Evolutionary conservation across 1,284 basidiomycete species (phyloP).

Genomic region (Melampsora americana): DNA sequence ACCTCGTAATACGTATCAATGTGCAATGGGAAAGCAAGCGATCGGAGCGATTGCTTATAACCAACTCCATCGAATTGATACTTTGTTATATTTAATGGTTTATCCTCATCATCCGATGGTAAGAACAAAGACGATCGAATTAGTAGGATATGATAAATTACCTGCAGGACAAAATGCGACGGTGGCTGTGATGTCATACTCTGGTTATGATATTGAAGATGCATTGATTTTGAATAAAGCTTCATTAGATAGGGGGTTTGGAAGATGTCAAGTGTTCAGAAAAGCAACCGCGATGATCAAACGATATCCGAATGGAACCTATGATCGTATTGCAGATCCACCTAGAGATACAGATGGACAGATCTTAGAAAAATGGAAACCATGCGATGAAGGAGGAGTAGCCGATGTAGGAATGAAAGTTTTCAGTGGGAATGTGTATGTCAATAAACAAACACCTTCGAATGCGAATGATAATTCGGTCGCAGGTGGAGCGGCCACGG

Average conservation of each 20-base stretch:
- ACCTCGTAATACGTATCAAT: constrained; percentile 97
- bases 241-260: constrained; percentile 93
- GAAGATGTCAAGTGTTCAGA: constrained; percentile 91
- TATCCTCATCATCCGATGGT: constrained; percentile 99
- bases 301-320: constrained; percentile 94
- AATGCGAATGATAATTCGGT: constrained; percentile 68
- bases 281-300: constrained; percentile 92
- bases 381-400: constrained; percentile 86
- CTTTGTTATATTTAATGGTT: constrained; percentile 95
- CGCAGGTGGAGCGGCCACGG: constrained; percentile 56
- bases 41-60: constrained; percentile 99
- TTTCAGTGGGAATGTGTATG: constrained; percentile 86
- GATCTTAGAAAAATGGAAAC: constrained; percentile 74
- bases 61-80: constrained; percentile 96
- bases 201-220: constrained; percentile 99
- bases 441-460: constrained; percentile 93
- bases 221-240: constrained; percentile 96
- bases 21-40: constrained; percentile 99
- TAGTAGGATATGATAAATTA: constrained; percentile 92
- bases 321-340: constrained; percentile 89
- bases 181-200: constrained; percentile 98
- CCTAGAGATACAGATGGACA: constrained; percentile 75
- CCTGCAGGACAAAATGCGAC: constrained; percentile 98
- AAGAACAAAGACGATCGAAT: constrained; percentile 95
- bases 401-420: constrained; percentile 92